A percentile compares a stretch with the other conserved stretches of the same genome.
These are phyloP conservation scores for Nematodospora valgi DNA, from an alignment of 805 yeast genomes.

Conservation along the genomic window DNA sequence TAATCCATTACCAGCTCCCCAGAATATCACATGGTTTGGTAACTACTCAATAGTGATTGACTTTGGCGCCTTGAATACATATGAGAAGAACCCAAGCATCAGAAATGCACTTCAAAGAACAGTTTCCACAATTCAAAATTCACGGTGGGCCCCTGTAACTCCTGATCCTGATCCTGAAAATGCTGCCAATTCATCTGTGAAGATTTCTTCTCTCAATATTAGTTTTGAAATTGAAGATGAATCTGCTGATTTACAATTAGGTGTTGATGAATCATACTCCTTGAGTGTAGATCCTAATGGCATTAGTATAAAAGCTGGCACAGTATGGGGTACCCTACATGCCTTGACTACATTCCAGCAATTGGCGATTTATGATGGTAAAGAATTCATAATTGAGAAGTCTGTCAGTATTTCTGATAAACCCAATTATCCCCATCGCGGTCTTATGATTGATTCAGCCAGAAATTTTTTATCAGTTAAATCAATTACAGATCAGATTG, in stretches of 20 bases:
- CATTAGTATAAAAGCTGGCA: slow-evolving; percentile 24
- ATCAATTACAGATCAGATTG: slow-evolving; percentile 31
- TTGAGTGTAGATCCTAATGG: slow-evolving; percentile 14
- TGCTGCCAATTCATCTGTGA: not conserved
- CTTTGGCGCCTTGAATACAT: slow-evolving; percentile 2
- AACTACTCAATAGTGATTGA: slow-evolving; percentile 9
- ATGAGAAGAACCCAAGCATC: slow-evolving; percentile 1
- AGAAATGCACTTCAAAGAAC: slow-evolving; percentile 8
- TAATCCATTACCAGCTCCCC: slow-evolving; percentile 24
- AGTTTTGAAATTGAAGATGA: slow-evolving; percentile 15
- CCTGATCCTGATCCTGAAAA: not conserved
- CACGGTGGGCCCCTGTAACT: slow-evolving; percentile 22
- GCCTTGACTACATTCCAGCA: slow-evolving; percentile 40
- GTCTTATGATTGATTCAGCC: slow-evolving; percentile 37
- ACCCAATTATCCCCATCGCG: slow-evolving; percentile 37
- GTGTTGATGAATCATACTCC: slow-evolving; percentile 35
- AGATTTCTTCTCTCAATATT: not conserved
- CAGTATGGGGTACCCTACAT: slow-evolving; percentile 42
- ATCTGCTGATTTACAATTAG: slow-evolving; percentile 27
- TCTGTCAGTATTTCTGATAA: slow-evolving; percentile 30
- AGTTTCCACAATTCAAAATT: slow-evolving; percentile 12
- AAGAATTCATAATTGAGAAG: slow-evolving; percentile 26
- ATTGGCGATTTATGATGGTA: slow-evolving; percentile 22
- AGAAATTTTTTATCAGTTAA: slow-evolving; percentile 30
- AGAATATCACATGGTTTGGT: slow-evolving; percentile 19